Evolutionary conservation across 106 monocot species (phyloP).

Genomic region (Amphibolis antarctica): DNA sequence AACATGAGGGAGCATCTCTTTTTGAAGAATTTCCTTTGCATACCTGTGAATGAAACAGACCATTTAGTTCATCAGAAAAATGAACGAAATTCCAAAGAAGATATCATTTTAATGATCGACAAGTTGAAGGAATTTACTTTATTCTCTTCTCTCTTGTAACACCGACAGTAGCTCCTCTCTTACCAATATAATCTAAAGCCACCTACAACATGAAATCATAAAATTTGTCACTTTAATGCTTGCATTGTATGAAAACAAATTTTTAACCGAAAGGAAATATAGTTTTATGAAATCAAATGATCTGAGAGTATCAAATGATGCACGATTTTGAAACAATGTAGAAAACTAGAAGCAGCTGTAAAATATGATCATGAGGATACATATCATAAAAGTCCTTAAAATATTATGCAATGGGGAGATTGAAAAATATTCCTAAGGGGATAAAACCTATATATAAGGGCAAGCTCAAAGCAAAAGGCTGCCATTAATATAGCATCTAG

Average conservation of each 20-base stretch:
- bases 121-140: slow-evolving; percentile 36
- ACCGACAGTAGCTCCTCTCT: slow-evolving; percentile 89
- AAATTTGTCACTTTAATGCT: not conserved
- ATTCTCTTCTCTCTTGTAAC: slow-evolving; percentile 96
- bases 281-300: too few species aligned
- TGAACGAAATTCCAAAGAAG: not conserved
- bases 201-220: slow-evolving; percentile 35
- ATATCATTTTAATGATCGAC: not conserved
- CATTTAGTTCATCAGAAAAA: not conserved
- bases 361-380: too few species aligned
- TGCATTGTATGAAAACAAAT: not conserved
- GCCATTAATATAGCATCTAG: too few species aligned
- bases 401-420: too few species aligned
- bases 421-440: too few species aligned
- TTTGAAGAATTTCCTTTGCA: slow-evolving; percentile 96
- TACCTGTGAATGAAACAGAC: slow-evolving; percentile 28
- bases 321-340: too few species aligned
- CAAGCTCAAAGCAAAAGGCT: too few species aligned
- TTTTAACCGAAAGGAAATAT: too few species aligned
- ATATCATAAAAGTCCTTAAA: too few species aligned
- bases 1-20: slow-evolving; percentile 99
- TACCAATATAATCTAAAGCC: slow-evolving; percentile 97
- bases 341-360: too few species aligned
- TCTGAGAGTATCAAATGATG: too few species aligned
- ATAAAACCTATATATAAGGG: too few species aligned